phyloP scores from a whole-genome alignment of 2,329 filamentous ascomycete genomes.

The Hypoxylon sp. region DNA sequence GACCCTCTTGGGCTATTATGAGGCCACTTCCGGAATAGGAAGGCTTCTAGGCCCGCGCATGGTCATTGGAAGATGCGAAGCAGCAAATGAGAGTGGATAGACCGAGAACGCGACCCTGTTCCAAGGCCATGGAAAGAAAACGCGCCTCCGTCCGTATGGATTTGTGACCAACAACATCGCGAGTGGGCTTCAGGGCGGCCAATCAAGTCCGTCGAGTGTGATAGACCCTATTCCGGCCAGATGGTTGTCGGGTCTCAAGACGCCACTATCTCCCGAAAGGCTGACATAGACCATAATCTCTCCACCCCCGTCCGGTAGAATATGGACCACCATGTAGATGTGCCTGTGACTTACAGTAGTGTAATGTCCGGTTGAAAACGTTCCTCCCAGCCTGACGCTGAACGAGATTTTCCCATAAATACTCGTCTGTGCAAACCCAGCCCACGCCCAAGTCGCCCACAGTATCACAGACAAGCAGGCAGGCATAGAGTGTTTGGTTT shows the following conservation, averaged over 20 bases:
- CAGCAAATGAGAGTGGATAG: constrained; percentile 37
- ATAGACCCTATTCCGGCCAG: constrained; percentile 31
- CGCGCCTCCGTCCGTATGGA: constrained; percentile 38
- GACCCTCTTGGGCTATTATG: constrained; percentile 15
- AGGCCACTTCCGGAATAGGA: constrained; percentile 34
- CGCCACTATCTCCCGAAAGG: constrained; percentile 32
- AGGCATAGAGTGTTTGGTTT: constrained; percentile 7
- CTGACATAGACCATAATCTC: constrained; percentile 19
- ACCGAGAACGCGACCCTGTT: constrained; percentile 38
- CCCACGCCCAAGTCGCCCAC: constrained; percentile 26
- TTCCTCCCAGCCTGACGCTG: constrained; percentile 23
- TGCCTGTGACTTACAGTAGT: constrained; percentile 37
- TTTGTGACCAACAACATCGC: constrained; percentile 38
- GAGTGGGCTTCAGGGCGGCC: constrained; percentile 40
- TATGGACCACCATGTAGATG: constrained; percentile 28
- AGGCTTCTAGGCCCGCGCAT: constrained; percentile 36
- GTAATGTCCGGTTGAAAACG: constrained; percentile 27
- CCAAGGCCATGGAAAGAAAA: constrained; percentile 42
- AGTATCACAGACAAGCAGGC: constrained; percentile 14
- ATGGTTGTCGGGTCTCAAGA: constrained; percentile 38
- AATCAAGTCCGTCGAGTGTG: constrained; percentile 26
- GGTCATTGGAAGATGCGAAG: constrained; percentile 33
- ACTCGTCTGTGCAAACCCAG: constrained; percentile 35
- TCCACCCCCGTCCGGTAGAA: constrained; percentile 39
- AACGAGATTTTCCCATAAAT: constrained; percentile 21